A percentile compares a stretch with the other conserved stretches of the same genome.
Conservation (phyloP, 805 yeast species). For the Saccharomycopsis sp. region DNA sequence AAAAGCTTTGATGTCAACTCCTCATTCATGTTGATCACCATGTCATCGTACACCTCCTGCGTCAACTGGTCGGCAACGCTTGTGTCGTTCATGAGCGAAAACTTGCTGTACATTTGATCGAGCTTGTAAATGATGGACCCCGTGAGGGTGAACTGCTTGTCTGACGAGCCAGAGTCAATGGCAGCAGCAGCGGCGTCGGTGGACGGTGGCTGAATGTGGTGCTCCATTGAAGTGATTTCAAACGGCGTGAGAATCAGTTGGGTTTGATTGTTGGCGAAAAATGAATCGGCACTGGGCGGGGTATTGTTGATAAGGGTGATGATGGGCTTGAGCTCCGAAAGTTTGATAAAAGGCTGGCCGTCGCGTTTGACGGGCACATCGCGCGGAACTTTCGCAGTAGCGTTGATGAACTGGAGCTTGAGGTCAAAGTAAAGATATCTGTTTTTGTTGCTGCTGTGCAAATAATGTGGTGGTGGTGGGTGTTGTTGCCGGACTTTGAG, state of each 20-base stretch:
- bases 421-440: constrained; percentile 61
- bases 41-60: constrained; percentile 17
- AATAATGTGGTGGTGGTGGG: not conserved
- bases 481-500: too few species aligned
- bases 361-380: constrained; percentile 26
- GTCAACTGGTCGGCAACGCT: constrained; percentile 10
- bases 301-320: constrained; percentile 50
- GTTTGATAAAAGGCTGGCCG: constrained; percentile 46
- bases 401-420: constrained; percentile 52
- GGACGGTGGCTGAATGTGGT: not conserved
- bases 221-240: constrained; percentile 1
- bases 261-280: constrained; percentile 11
- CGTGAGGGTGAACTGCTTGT: constrained; percentile 19
- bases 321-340: constrained; percentile 52
- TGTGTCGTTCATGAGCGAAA: constrained; percentile 15
- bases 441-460: constrained; percentile 7
- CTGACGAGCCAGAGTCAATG: not conserved
- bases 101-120: constrained; percentile 16
- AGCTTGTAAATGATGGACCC: constrained; percentile 17
- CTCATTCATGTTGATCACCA: constrained; percentile 15
- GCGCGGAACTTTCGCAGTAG: constrained; percentile 14
- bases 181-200: too few species aligned
- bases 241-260: constrained; percentile 10
- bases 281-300: constrained; percentile 20
- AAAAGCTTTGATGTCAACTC: constrained; percentile 13